Base-by-base conservation (phyloP, 345 rosid species). In the Toxicodendron radicans region DNA sequence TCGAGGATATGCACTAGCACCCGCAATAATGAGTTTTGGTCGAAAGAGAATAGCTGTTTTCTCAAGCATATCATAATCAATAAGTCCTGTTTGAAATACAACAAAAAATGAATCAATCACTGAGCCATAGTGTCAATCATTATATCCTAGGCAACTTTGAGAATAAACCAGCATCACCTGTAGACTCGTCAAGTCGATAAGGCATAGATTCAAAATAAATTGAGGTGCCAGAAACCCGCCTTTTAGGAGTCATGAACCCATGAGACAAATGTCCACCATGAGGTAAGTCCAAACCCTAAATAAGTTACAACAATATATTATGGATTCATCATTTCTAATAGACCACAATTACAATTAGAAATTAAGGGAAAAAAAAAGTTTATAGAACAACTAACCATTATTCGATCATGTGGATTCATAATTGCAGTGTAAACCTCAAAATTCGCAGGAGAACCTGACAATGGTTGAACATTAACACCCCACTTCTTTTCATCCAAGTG, bases 391-490 rank as follows among this genome's bases (percentile, higher is more conserved):
- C 43, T 81, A 70, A 92, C 95, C 99, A 95, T 95, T 77, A 92
- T 86, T 9, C 95, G 85, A 76, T 92, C 99, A 79, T 91, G 95
- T n/a, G 97, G 97, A 4, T 75, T 88, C 56, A 95, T 89, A 76
- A 95, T 63, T 35, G 99, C 97, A 53, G 97, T 95, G 76, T 95
- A 95, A 78, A 92, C 97, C 79, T 87, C 99, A 82, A 92, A 92
- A 80, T 95, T 95, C 51, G 99, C 99, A 76, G 99, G 97, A 20
- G 97, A 95, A 51, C 99, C 97, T 65, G 99, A 95, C 79, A 95
- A 84, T 12, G 97, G 97, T 74, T 95, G 99, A 74, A 91, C 97
- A 76, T 95, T 95, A 52, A 95, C 97, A 8, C 97, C 97, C 99
- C 99, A 95, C 73, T 88, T 85, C 11, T 77, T 83, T 49, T 85